Evolutionary conservation across 306 rosid genomes (phyloP).

Genomic region (Fragaria iinumae): DNA sequence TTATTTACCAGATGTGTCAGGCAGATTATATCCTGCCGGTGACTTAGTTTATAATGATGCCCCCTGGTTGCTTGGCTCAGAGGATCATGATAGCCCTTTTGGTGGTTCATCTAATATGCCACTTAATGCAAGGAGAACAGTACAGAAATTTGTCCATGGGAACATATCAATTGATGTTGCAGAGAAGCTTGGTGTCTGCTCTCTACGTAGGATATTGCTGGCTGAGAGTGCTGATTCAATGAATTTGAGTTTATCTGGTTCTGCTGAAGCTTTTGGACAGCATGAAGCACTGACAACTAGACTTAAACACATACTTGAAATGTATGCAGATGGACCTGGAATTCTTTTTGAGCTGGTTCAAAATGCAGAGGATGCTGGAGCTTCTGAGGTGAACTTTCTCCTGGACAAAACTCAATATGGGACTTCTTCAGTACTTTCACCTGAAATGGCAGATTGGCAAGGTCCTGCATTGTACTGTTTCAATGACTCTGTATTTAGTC

Average conservation of each 20-base stretch:
- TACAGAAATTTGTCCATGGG: slow-evolving; percentile 92
- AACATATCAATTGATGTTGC: slow-evolving; percentile 95
- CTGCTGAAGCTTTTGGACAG: slow-evolving; percentile 98
- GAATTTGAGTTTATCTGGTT: slow-evolving; percentile 93
- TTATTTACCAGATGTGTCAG: slow-evolving; percentile 78
- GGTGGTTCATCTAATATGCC: slow-evolving; percentile 45
- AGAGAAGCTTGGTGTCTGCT: slow-evolving; percentile 91
- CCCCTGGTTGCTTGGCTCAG: slow-evolving; percentile 92
- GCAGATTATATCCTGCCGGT: slow-evolving; percentile 67
- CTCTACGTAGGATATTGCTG: slow-evolving; percentile 85
- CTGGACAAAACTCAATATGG: slow-evolving; percentile 94
- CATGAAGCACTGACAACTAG: slow-evolving; percentile 97
- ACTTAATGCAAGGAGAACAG: slow-evolving; percentile 59
- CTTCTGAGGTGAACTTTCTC: slow-evolving; percentile 89
- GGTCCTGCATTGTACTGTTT: slow-evolving; percentile 96
- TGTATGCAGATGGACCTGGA: slow-evolving; percentile 99
- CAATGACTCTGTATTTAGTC: slow-evolving; percentile 83
- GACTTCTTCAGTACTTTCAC: slow-evolving; percentile 91
- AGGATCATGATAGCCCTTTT: slow-evolving; percentile 59
- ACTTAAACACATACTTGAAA: slow-evolving; percentile 97
- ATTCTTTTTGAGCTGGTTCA: slow-evolving; percentile 91
- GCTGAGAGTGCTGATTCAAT: slow-evolving; percentile 98
- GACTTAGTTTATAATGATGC: slow-evolving; percentile 95
- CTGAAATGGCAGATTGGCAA: slow-evolving; percentile 99
- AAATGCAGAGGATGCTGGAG: slow-evolving; percentile 99